A percentile compares a stretch with the other conserved stretches of the same genome.
These are phyloP conservation scores for Blastobotrys capitulatus DNA, from an alignment of 1,139 yeast species.

Conservation along the genomic window DNA sequence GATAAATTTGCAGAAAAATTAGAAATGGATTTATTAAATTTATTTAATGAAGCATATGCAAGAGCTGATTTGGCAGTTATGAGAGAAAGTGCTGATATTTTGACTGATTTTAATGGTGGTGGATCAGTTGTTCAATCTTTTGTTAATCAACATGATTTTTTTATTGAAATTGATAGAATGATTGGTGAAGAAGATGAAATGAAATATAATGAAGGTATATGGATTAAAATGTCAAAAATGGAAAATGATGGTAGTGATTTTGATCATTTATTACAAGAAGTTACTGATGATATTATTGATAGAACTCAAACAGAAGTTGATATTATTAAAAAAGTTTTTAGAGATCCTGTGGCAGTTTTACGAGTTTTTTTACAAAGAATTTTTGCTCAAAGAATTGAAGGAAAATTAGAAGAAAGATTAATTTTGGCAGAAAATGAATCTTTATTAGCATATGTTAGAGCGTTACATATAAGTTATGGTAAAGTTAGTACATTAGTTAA, in stretches of 20 bases:
- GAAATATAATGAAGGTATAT: slow-evolving; percentile 38
- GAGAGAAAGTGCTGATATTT: slow-evolving; percentile 73
- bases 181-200: slow-evolving; percentile 30
- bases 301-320: slow-evolving; percentile 66
- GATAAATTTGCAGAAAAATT: slow-evolving; percentile 70
- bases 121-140: slow-evolving; percentile 75
- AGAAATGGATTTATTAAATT: slow-evolving; percentile 51
- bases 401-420: slow-evolving; percentile 57
- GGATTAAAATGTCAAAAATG: slow-evolving; percentile 47
- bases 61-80: slow-evolving; percentile 62
- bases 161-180: slow-evolving; percentile 47
- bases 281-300: slow-evolving; percentile 40
- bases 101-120: slow-evolving; percentile 82
- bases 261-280: slow-evolving; percentile 37
- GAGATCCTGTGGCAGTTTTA: slow-evolving; percentile 60
- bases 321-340: slow-evolving; percentile 68
- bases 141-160: slow-evolving; percentile 73
- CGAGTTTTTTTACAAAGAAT: slow-evolving; percentile 68
- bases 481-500: slow-evolving; percentile 59
- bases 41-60: slow-evolving; percentile 39
- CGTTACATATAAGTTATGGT: slow-evolving; percentile 61
- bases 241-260: slow-evolving; percentile 36
- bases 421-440: slow-evolving; percentile 61
- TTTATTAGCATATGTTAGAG: slow-evolving; percentile 70
- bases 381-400: slow-evolving; percentile 68